A percentile compares a stretch with the other conserved stretches of the same genome.
These are phyloP conservation scores for Excoecaria agallocha DNA, from an alignment of 345 rosid genomes.

Conservation along the genomic window DNA sequence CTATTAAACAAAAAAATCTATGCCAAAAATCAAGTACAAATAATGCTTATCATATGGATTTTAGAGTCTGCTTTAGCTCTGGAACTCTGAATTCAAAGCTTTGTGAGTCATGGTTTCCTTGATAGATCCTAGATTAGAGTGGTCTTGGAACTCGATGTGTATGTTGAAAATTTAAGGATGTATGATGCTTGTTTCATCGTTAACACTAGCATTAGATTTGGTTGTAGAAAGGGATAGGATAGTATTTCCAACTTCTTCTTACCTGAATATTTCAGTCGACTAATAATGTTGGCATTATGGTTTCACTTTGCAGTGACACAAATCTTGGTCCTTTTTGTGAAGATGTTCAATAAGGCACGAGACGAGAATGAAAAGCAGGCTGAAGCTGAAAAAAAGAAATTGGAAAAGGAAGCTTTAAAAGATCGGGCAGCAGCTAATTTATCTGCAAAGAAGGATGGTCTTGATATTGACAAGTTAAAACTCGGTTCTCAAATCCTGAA, in stretches of 20 bases:
- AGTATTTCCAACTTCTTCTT: background rate
- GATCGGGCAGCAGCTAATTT: slow-evolving; percentile 46
- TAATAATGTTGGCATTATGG: slow-evolving; percentile 8
- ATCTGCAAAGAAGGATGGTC: slow-evolving; percentile 51
- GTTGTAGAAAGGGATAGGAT: background rate
- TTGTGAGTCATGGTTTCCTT: background rate
- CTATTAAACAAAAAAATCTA: background rate
- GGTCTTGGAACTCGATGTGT: background rate
- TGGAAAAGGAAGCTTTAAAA: slow-evolving; percentile 85
- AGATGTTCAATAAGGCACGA: slow-evolving; percentile 76
- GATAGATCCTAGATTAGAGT: background rate
- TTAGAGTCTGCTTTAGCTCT: background rate
- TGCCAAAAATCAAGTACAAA: background rate
- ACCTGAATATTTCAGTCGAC: background rate
- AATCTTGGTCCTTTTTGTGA: slow-evolving; percentile 69
- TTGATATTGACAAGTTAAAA: slow-evolving; percentile 32
- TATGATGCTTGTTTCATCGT: background rate
- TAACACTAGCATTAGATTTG: background rate
- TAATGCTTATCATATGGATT: background rate
- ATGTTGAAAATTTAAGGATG: background rate
- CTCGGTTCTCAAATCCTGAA: slow-evolving; percentile 34
- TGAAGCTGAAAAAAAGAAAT: slow-evolving; percentile 84
- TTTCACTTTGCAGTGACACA: slow-evolving; percentile 71
- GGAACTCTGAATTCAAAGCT: background rate
- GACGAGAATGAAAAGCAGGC: slow-evolving; percentile 81